phyloP scores from a whole-genome alignment of 202 grass and related monocot genomes.

The Cymbopogon flexuosus region DNA sequence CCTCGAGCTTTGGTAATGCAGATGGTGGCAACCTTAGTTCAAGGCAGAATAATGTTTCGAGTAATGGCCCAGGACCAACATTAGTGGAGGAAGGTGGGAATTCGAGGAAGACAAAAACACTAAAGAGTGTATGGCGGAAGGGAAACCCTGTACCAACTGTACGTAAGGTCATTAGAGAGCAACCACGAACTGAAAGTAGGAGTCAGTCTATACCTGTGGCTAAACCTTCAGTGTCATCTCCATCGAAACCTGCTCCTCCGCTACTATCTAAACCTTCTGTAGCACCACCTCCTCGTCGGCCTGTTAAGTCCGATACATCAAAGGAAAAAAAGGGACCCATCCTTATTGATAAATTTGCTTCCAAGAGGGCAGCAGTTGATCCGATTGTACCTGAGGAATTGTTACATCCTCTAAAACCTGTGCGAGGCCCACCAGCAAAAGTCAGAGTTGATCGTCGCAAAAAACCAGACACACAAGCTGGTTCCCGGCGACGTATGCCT shows the following conservation, averaged over 20 bases:
- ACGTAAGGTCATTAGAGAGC: conserved; percentile 60
- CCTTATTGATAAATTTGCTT: conserved; percentile 82
- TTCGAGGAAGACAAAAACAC: conserved; percentile 54
- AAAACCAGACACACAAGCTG: conserved; percentile 37
- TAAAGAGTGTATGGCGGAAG: conserved; percentile 90
- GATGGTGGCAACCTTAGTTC: conserved; percentile 24
- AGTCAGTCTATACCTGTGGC: conserved; percentile 21
- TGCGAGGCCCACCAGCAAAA: conserved; percentile 51
- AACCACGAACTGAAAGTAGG: conserved; percentile 39
- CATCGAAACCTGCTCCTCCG: conserved; percentile 44
- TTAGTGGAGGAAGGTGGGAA: conserved; percentile 29
- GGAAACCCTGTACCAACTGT: conserved; percentile 67
- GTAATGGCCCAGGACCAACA: conserved; percentile 25
- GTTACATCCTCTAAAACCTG: conserved; percentile 48
- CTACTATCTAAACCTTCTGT: conserved; percentile 70
- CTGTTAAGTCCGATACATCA: conserved; percentile 28
- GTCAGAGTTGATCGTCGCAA: conserved; percentile 65
- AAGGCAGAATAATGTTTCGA: conserved; percentile 38
- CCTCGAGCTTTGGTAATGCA: conserved; percentile 28
- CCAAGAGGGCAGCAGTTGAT: conserved; percentile 60
- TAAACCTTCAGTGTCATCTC: conserved; percentile 37
- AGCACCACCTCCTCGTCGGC: conserved; percentile 40
- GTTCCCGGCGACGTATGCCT: conserved; percentile 42
- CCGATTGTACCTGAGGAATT: conserved; percentile 56
- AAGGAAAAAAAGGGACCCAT: conserved; percentile 79